Evolutionary conservation across 2,329 filamentous ascomycete genomes (phyloP).

Genomic region (Venturia effusa): DNA sequence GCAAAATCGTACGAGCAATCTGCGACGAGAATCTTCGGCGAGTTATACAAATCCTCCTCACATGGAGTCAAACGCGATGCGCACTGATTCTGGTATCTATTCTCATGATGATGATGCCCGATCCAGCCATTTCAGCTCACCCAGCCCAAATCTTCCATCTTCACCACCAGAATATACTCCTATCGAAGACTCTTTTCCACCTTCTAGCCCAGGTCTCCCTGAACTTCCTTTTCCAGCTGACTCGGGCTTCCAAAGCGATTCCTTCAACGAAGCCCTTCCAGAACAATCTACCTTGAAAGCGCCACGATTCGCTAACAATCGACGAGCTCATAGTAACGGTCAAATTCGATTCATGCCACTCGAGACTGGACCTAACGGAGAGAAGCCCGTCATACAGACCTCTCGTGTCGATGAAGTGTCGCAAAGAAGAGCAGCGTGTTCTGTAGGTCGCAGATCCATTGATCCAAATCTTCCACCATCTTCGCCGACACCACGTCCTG

Average conservation of each 20-base stretch:
- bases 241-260: constrained; percentile 74
- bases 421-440: background rate
- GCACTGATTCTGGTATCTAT: constrained; percentile 32
- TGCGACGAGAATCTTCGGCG: constrained; percentile 53
- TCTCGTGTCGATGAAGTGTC: background rate
- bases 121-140: constrained; percentile 19
- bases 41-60: constrained; percentile 22
- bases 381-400: background rate
- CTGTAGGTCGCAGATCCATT: background rate
- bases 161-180: constrained; percentile 66
- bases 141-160: constrained; percentile 60
- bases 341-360: background rate
- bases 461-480: background rate
- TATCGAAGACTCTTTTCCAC: constrained; percentile 49
- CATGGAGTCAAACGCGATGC: constrained; percentile 16
- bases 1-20: constrained; percentile 31
- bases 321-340: background rate
- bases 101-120: constrained; percentile 39
- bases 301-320: constrained; percentile 14
- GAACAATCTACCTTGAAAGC: constrained; percentile 15
- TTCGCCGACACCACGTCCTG: background rate
- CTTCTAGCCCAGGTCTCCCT: constrained; percentile 66
- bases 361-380: background rate
- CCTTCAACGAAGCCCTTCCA: constrained; percentile 2
- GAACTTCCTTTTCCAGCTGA: constrained; percentile 48